Base-by-base conservation (phyloP, 1,139 yeast species). In the Yamadazyma pseudoaaseri region DNA sequence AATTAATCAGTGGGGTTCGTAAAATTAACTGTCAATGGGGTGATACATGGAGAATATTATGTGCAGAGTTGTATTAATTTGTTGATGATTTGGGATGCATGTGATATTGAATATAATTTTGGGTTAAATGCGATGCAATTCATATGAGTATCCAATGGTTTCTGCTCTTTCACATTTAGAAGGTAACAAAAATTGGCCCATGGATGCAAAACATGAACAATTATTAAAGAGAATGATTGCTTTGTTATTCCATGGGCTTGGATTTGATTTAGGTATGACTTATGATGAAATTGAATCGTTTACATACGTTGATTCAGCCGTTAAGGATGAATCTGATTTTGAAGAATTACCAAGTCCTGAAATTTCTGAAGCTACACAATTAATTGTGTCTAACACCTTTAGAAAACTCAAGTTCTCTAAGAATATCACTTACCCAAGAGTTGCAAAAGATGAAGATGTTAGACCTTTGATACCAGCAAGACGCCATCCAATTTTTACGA, bases 211-310 rank as follows among this genome's bases (percentile, higher is more conserved):
- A 16, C 31, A 34, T 5, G 94, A 84, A 49, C 62, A 71, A 36
- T 68, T 68, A 26, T 68, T 87, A 47, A 86, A 86, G 58, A 90
- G 85, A 51, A 70, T 80, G 32, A 84, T 94, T 92, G 79, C 84
- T 26, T 73, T 79, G 41, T 51, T 82, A 30, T 60, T 86, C 41
- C 74, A 73, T 37, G 76, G 69, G 36, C 71, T 79, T 65, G 92
- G 87, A 3, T 69, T 78, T 35, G 70, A 73, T 3, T 69, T 80
- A 8, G 60, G 59, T 23, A 55, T 74, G 20, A 56, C 62, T 25
- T 13, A 38, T 26, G 27, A 38, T 14, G 37, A 48, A 20, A 37
- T 42, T 18, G 34, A 38, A 13, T 33, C 31, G 4, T 34, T 20
- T 8, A 29, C 33, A 3, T 47, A 41, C 33, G 44, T 46, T 10